Evolutionary conservation across 106 monocot genomes (phyloP), one percentile per base, ranked within the genome.

Genomic region (Dendrobium nobile): DNA sequence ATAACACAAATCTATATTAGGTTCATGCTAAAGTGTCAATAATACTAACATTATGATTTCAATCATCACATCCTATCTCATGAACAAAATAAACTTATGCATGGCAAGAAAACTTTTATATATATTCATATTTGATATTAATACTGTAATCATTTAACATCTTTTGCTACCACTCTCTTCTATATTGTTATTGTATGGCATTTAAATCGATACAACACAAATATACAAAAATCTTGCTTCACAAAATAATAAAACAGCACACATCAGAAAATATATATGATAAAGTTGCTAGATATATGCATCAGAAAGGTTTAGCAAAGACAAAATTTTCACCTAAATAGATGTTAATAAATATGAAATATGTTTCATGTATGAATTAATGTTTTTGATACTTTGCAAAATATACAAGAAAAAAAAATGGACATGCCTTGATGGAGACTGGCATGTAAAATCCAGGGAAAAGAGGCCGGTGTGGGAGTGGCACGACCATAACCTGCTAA

Each of bases 391-490:
- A 31, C 31, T 31, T 31, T 31, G 31, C 31, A 31, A 31, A 31
- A 31, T 31, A 31, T 31, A 31, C 31, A 31, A 31, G 31, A 31
- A 31, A 31, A 31, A 31, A 31, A 31, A 31, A 31, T 31, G 31
- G 31, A 31, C 31, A 31, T 31, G 31, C 31, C 31, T 31, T 31
- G 31, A 31, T 31, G 31, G 31, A 31, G 31, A 31, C 31, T 31
- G 31, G 31, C 92, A 92, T 95, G 84, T 92, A 95, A 80, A 95
- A 95, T 20, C 95, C 95, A 73, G 95, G 95, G 86, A 95, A 95
- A 77, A 95, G 81, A 17, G 95, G 92, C 55, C 95, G 85, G 45
- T 95, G 95, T 19, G 90, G 89, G 81, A 95, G 84, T 4, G 95
- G 95, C 83, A 95, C 85, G 41, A 91, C 95, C 78, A 95, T 87